Percentiles rank a stretch among this genome's conserved stretches.
phyloP scores from a whole-genome alignment of 352 stramenopile genomes.

The Thalassiosira hispida region DNA sequence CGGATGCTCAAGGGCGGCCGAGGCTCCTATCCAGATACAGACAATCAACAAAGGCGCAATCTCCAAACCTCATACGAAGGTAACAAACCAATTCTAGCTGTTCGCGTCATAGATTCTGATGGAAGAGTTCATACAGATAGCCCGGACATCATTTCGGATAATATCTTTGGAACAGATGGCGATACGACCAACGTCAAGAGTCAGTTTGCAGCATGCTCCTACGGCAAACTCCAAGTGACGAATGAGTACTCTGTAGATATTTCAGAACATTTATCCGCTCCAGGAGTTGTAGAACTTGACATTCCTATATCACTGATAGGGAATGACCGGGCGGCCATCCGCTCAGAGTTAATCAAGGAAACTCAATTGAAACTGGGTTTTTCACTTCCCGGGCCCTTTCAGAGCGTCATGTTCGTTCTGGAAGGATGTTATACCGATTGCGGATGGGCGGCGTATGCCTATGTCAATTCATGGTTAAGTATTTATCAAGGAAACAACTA shows the following conservation, averaged over 20 bases:
- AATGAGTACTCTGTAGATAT: conserved; percentile 35
- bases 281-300: conserved; percentile 34
- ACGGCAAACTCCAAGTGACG: conserved; percentile 27
- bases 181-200: conserved; percentile 42
- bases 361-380: conserved; percentile 24
- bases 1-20: conserved; percentile 3
- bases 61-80: conserved; percentile 15
- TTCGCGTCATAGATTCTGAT: conserved; percentile 42
- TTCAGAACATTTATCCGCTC: conserved; percentile 26
- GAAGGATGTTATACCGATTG: conserved; percentile 50
- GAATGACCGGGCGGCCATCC: conserved; percentile 5
- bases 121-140: conserved; percentile 16
- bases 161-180: conserved; percentile 58
- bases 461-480: conserved; percentile 37
- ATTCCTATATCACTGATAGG: conserved; percentile 20
- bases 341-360: conserved; percentile 12
- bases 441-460: conserved; percentile 47
- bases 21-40: neutral
- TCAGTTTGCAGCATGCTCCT: conserved; percentile 52
- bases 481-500: conserved; percentile 40
- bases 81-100: conserved; percentile 30
- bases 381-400: conserved; percentile 19
- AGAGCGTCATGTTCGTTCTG: conserved; percentile 36
- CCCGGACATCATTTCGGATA: conserved; percentile 32
- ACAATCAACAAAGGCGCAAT: neutral